Evolutionary conservation across 2,329 filamentous ascomycete species (phyloP), one percentile per base, ranked within the genome.

Genomic region (Monosporascus sp.): DNA sequence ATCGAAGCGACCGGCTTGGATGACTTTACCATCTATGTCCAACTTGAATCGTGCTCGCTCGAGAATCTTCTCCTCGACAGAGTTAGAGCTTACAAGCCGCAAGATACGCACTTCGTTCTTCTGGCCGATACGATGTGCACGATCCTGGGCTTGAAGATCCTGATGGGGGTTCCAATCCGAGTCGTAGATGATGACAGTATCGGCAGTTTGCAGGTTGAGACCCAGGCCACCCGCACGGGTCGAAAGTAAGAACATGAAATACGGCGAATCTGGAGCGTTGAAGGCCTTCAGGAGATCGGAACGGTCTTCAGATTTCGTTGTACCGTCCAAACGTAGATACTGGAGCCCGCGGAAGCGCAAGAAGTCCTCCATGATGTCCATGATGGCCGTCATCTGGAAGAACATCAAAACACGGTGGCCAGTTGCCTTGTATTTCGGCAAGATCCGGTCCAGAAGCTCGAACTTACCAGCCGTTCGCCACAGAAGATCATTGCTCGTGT

Each of bases 331-430:
- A 69, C 94, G 91, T 60, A 99, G 80, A 69, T 96, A 99, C 65
- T 88, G 81, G 61, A 96, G 79, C 47, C 87, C 88, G 59, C 90
- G 83, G 66, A 90, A 87, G 3, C 93, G 87, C 57, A 99, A 74
- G 70, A 96, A 99, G 70, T 99, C 94, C 65, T 99, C 94, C 94
- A 99, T 97, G 66, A 99, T 99, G 73, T 99, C 96, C 94, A 99
- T 99, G 69, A 99, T 99, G 57, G 96, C 92, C 4, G 94, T 99
- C 94, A 99, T 99, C 71, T 99, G 94, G 80, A 99, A 99, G 82
- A 99, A 99, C 89, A 99, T 97, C 70, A 99, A 79, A 27, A 97
- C 91, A 72, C 94, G 88, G 82, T 99, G 94, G 17, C 90, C 90
- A 1, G 90, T 92, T 3, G 82, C 86, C 62, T 89, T 83, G 72